These are phyloP conservation scores for Luvunga scandens DNA, from an alignment of 345 rosid genomes.

Conservation along the genomic window DNA sequence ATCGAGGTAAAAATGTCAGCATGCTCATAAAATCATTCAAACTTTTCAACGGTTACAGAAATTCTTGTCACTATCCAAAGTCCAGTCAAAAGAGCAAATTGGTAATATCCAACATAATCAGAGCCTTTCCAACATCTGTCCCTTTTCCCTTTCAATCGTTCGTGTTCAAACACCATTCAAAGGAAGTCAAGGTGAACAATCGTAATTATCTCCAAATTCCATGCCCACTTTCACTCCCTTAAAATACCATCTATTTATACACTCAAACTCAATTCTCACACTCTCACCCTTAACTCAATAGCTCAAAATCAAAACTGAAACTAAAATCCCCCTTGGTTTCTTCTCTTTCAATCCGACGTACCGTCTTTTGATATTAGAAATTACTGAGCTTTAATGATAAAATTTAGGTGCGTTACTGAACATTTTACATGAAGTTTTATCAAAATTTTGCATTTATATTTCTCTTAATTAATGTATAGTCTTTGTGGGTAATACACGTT, in stretches of 20 bases:
- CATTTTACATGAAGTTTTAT: slow-evolving; percentile 10
- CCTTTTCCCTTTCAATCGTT: slow-evolving; percentile 37
- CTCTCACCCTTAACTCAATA: slow-evolving; percentile 18
- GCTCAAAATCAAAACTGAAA: slow-evolving; percentile 8
- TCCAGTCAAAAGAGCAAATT: slow-evolving; percentile 51
- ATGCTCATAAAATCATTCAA: slow-evolving; percentile 9
- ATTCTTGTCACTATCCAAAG: slow-evolving; percentile 21
- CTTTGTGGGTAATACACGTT: neutral
- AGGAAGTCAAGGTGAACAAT: slow-evolving; percentile 44
- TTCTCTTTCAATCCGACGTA: slow-evolving; percentile 21
- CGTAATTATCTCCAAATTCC: slow-evolving; percentile 35
- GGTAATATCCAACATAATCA: slow-evolving; percentile 53
- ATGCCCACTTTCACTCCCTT: slow-evolving; percentile 19
- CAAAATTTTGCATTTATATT: neutral
- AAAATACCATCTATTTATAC: slow-evolving; percentile 48
- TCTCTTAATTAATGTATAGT: neutral
- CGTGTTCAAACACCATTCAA: slow-evolving; percentile 32
- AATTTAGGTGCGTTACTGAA: slow-evolving; percentile 31
- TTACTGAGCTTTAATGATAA: slow-evolving; percentile 23
- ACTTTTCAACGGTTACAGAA: slow-evolving; percentile 48
- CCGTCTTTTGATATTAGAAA: slow-evolving; percentile 1
- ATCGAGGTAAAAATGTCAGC: neutral
- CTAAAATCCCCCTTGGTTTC: neutral
- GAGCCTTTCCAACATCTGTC: slow-evolving; percentile 47
- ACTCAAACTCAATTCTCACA: slow-evolving; percentile 25